Base-by-base conservation (phyloP, 768 basidiomycete species). In the Phylloporus rhodoxanthus region DNA sequence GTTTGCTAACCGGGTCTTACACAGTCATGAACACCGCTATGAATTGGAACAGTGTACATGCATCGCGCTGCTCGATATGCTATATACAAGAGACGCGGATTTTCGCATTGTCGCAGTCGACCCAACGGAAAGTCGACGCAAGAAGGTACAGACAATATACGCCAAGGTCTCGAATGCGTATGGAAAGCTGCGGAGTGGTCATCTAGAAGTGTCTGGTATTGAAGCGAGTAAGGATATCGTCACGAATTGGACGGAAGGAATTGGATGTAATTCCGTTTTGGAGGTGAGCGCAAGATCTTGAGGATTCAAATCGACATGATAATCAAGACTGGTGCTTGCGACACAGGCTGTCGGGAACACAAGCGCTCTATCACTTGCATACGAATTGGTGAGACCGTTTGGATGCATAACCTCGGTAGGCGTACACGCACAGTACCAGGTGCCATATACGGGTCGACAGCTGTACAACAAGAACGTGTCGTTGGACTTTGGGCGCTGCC, bases 401-500 rank as follows among this genome's bases (percentile, higher is more conserved):
- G 89, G 89, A 8, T 79, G 79, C 26, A 82, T 89, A 54, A 74
- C 75, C 28, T 87, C 86, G 7, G 85, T 90, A 3, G 86, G 87
- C 8, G 84, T 85, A 9, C 85, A 88, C 50, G 76, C 80, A 47
- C 72, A 66, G 43, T 69, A 68, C 1, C 72, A 64, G 19, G 55
- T 86, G 33, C 83, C 84, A 2, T 79, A 82, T 56, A 79, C 75
- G 10, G 75, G 77, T 19, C 59, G 61, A 6, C 71, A 82, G 37
- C 60, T 83, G 48, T 91, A 90, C 66, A 72, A 82, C 72, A 87
- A 87, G 68, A 91, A 90, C 63, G 75, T 88, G 7, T 85, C 84
- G 1, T 71, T 88, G 21, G 83, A 87, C 58, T 91, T 90, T 61
- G 89, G 89, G 8, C 79, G 87, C 8, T 90, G 87, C 56, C 88